Conservation (phyloP, 2,329 filamentous ascomycete species). For the Fusarium sp. region DNA sequence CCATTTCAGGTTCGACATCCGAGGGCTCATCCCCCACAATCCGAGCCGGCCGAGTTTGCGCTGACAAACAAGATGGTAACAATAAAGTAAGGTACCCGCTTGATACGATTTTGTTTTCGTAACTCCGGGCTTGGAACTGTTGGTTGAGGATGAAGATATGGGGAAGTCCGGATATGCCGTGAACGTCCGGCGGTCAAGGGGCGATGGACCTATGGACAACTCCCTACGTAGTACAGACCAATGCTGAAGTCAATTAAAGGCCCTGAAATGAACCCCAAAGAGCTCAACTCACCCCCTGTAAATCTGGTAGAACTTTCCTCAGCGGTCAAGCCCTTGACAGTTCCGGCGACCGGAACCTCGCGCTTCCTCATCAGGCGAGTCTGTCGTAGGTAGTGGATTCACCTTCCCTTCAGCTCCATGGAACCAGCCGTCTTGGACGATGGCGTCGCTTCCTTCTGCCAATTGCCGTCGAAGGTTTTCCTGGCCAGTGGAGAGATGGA, state of each 20-base stretch:
- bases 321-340: conserved; percentile 13
- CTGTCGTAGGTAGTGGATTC: conserved; percentile 35
- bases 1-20: conserved; percentile 2
- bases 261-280: neutral
- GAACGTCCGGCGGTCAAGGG: neutral
- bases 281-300: conserved; percentile 4
- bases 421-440: conserved; percentile 9
- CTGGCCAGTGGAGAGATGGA: conserved; percentile 23
- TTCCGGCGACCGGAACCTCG: conserved; percentile 41
- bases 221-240: neutral
- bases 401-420: conserved; percentile 10
- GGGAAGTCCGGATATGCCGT: neutral
- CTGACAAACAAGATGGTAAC: conserved; percentile 15
- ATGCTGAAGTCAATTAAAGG: neutral
- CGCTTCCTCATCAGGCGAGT: conserved; percentile 35
- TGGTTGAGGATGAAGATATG: neutral
- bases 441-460: conserved; percentile 28
- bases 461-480: conserved; percentile 35
- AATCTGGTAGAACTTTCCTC: neutral
- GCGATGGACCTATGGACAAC: neutral
- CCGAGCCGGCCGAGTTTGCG: conserved; percentile 29
- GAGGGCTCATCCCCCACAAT: conserved; percentile 28
- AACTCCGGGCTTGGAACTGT: neutral
- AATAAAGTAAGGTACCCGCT: conserved; percentile 4
- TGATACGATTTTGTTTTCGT: neutral